phyloP scores from a whole-genome alignment of 768 basidiomycete species.

The Rhizopogon vesiculosus region DNA sequence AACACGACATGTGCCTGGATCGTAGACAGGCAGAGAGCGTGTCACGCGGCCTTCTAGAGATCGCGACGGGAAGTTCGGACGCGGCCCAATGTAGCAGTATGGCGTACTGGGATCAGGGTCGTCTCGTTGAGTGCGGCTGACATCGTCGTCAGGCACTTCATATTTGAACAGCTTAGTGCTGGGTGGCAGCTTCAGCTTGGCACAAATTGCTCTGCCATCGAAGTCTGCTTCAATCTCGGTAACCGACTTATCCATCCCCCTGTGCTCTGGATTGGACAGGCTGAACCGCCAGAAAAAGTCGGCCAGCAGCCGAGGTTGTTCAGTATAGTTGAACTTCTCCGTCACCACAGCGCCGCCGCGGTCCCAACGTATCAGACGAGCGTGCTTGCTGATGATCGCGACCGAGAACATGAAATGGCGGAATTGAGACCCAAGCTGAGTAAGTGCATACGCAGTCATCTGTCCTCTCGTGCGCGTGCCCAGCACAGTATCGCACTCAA shows the following conservation, averaged over 20 bases:
- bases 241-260: slow-evolving; percentile 24
- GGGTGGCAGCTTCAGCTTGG: not conserved
- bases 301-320: slow-evolving; percentile 7
- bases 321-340: slow-evolving; percentile 16
- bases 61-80: not conserved
- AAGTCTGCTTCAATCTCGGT: slow-evolving; percentile 7
- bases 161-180: not conserved
- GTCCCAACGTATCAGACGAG: slow-evolving; percentile 32
- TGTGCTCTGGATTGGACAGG: slow-evolving; percentile 5
- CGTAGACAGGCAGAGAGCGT: not conserved
- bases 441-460: slow-evolving; percentile 20
- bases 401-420: slow-evolving; percentile 27
- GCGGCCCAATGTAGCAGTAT: not conserved
- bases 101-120: slow-evolving; percentile 2
- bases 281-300: slow-evolving; percentile 24
- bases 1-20: not conserved
- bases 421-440: slow-evolving; percentile 20
- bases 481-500: not conserved
- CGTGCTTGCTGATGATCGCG: slow-evolving; percentile 17
- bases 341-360: slow-evolving; percentile 25
- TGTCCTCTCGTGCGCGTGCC: slow-evolving; percentile 12
- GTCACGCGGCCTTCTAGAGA: not conserved
- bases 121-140: slow-evolving; percentile 19
- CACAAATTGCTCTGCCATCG: not conserved
- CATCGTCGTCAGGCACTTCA: slow-evolving; percentile 14